A percentile compares a stretch with the other conserved stretches of the same genome.
Evolutionary conservation across 106 monocot species (phyloP).

Genomic region (Allium sativum): DNA sequence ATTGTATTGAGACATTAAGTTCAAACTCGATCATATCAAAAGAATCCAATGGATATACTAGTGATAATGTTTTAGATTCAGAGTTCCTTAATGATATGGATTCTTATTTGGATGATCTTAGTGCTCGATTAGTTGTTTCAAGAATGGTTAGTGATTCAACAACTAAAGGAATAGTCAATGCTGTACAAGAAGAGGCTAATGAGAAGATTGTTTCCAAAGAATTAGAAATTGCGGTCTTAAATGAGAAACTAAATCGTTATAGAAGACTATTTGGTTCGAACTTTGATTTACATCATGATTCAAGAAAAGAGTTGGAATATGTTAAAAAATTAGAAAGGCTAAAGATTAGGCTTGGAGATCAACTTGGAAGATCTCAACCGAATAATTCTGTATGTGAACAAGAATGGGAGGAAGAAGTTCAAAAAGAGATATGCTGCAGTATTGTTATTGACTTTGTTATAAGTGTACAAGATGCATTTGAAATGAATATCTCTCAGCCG

Average conservation of each 20-base stretch:
- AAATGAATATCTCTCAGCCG: constrained; percentile 17
- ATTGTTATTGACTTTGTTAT: constrained; percentile 14
- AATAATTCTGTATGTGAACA: constrained; percentile 22
- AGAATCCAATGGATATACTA: background rate
- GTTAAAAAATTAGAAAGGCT: constrained; percentile 7
- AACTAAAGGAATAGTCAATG: constrained; percentile 62
- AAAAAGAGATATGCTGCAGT: constrained; percentile 11
- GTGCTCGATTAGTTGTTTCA: constrained; percentile 44
- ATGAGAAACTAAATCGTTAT: constrained; percentile 19
- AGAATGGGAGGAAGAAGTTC: constrained; percentile 18
- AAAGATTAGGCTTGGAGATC: constrained; percentile 16
- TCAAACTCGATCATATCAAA: background rate
- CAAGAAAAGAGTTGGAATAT: background rate
- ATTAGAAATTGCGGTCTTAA: constrained; percentile 21
- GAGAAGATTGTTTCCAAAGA: constrained; percentile 45
- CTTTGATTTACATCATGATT: background rate
- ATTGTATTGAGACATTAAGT: background rate
- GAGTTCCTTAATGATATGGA: constrained; percentile 54
- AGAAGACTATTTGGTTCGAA: constrained; percentile 6
- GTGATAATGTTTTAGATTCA: constrained; percentile 4
- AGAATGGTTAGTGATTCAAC: constrained; percentile 70
- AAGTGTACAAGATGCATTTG: constrained; percentile 22
- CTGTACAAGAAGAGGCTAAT: constrained; percentile 46
- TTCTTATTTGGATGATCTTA: constrained; percentile 52
- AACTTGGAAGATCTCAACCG: constrained; percentile 15